Evolutionary conservation across 2,329 filamentous ascomycete species (phyloP), one percentile per base, ranked within the genome.

Genomic region (Sclerotinia borealis): DNA sequence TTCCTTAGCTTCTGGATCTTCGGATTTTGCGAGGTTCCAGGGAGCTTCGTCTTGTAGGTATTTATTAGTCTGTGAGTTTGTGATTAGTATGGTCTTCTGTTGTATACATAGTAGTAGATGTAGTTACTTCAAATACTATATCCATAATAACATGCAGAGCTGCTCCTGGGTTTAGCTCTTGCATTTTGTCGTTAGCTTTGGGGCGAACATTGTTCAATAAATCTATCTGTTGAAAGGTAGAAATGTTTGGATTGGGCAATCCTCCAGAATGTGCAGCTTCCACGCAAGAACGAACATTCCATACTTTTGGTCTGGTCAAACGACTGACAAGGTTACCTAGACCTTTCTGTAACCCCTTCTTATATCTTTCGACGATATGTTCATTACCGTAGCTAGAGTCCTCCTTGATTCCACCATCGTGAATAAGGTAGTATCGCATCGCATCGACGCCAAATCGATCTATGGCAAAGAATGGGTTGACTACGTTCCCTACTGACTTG

Each of bases 401-500:
- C 63, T 90, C 80, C 17, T 79, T 78, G 39, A 96, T 85, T 27
- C 87, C 90, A 48, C 92, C 93, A 66, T 93, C 88, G 66, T 89
- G 85, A 67, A 92, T 85, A 68, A 99, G 84, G 75, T 93, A 99
- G 77, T 90, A 98, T 11, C 95, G 88, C 82, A 99, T 86, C 0
- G 87, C 83, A 74, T 99, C 96, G 5, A 92, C 80, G 2, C 92
- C 92, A 77, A 92, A 99, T 8, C 93, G 85, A 67, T 96, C 88
- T 54, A 98, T 83, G 15, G 95, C 95, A 69, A 92, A 92, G 73
- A 96, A 92, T 0, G 95, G 95, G 72, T 96, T 95, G 49, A 99
- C 93, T 1, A 96, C 93, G 74, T 97, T 97, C 66, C 95, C 95
- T 2, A 89, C 85, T 1, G 91, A 96, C 76, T 99, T 99, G 66